These are phyloP conservation scores for Fusarium succisae DNA, from an alignment of 2,329 filamentous ascomycete genomes.

Conservation along the genomic window DNA sequence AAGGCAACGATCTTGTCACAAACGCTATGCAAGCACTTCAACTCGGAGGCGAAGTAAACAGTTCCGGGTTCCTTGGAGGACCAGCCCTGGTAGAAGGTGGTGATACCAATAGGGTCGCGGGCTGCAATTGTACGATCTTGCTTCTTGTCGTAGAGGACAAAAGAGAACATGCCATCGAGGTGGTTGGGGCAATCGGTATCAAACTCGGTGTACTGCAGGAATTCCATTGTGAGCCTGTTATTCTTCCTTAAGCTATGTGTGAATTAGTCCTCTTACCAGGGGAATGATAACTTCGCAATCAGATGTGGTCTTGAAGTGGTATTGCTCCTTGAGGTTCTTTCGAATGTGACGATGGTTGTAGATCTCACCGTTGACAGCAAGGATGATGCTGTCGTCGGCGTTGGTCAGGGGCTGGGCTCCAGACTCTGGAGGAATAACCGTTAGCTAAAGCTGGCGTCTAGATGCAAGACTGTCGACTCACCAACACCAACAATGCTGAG, in stretches of 20 bases:
- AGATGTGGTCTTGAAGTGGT: slow-evolving; percentile 98
- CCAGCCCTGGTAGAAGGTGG: slow-evolving; percentile 96
- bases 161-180: slow-evolving; percentile 99
- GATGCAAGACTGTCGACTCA: slow-evolving; percentile 56
- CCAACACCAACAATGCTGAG: slow-evolving; percentile 97
- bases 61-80: slow-evolving; percentile 83
- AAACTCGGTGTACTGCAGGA: slow-evolving; percentile 83
- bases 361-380: slow-evolving; percentile 99
- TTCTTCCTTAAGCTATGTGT: not conserved
- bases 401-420: slow-evolving; percentile 96
- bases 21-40: slow-evolving; percentile 91
- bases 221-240: slow-evolving; percentile 21
- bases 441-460: slow-evolving; percentile 30
- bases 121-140: slow-evolving; percentile 93
- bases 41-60: slow-evolving; percentile 95
- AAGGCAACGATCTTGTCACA: slow-evolving; percentile 96
- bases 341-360: slow-evolving; percentile 98
- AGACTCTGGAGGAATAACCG: slow-evolving; percentile 69
- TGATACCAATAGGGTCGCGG: slow-evolving; percentile 95
- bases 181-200: slow-evolving; percentile 90
- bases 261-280: slow-evolving; percentile 65
- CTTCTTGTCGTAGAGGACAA: slow-evolving; percentile 96
- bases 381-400: slow-evolving; percentile 84
- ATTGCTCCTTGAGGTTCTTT: slow-evolving; percentile 83
- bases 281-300: slow-evolving; percentile 99